Base-by-base conservation (phyloP, 768 basidiomycete genomes). In the Cystobasidium ongulense region DNA sequence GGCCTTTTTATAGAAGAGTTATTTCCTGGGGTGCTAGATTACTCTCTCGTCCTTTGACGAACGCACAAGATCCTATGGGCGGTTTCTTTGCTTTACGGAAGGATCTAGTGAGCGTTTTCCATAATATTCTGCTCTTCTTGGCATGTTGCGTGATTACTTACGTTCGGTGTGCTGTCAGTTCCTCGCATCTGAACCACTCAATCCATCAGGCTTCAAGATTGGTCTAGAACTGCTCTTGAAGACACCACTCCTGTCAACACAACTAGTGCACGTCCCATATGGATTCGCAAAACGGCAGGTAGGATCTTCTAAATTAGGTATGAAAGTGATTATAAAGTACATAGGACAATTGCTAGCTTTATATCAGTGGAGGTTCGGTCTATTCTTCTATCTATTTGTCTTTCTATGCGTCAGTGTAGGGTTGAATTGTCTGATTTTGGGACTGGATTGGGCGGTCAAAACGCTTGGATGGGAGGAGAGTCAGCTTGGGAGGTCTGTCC, bases 211-310 rank as follows among this genome's bases (percentile, higher is more conserved):
- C 21, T 80, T 80, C 77, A 80, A 80, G 67, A 74, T 80, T 59
- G 79, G 77, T 10, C 78, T 80, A 66, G 79, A 79, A 70, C 70
- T 80, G 29, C 77, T 80, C 23, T 75, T 80, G 66, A 80, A 80
- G 41, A 72, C 79, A 1, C 78, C 78, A 1, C 29, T 73, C 29
- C 31, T 68, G 21, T 61, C 72, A 10, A 17, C 17, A 1, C 39
- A 43, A 31, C 52, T 77, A 27, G 70, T 75, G 53, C 77, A 78
- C 29, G 74, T 78, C 1, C 75, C 79, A 10, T 80, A 78, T 72
- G 76, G 75, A 17, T 80, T 80, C 72, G 75, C 74, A 41, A 63
- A 76, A 31, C 76, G 79, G 15, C 66, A 72, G n/a, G 33, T 53
- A 38, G 79, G 79, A 46, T 64, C 75, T 2, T 78, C 77, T 46